Conservation (phyloP, 2,329 filamentous ascomycete species). For the Fusarium verrucosum region DNA sequence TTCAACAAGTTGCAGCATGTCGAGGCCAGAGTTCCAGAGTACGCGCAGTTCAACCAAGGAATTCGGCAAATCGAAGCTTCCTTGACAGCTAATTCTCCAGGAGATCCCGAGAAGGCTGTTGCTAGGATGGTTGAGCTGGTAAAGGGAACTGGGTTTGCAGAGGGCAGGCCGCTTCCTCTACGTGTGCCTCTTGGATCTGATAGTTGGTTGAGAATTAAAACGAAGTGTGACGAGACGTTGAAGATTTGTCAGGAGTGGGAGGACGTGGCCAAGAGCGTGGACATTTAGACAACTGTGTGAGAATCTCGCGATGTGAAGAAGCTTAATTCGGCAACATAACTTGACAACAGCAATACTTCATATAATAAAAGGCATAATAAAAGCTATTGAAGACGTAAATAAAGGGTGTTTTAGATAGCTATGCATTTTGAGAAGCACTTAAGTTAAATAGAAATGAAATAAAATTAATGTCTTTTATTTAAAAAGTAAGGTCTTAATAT, state of each 20-base stretch:
- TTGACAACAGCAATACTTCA: too few relatives aligned
- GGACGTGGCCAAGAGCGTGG: slow-evolving; percentile 58
- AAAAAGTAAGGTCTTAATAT: too few relatives aligned
- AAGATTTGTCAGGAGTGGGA: slow-evolving; percentile 61
- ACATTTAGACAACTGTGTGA: slow-evolving; percentile 32
- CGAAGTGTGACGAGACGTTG: slow-evolving; percentile 60
- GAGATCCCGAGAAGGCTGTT: slow-evolving; percentile 61
- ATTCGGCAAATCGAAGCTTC: slow-evolving; percentile 34
- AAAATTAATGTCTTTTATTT: too few relatives aligned
- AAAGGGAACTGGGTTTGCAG: slow-evolving; percentile 54
- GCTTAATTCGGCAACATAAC: too few relatives aligned
- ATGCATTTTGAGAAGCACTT: too few relatives aligned
- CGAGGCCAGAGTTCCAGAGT: slow-evolving; percentile 38
- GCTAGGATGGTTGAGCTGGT: slow-evolving; percentile 64
- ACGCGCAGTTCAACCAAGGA: slow-evolving; percentile 46
- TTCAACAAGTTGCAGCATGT: slow-evolving; percentile 50
- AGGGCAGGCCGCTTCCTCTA: slow-evolving; percentile 52
- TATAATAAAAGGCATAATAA: too few relatives aligned
- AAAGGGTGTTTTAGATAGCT: too few relatives aligned
- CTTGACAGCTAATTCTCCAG: slow-evolving; percentile 52
- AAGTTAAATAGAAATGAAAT: too few relatives aligned
- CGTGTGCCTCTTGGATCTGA: slow-evolving; percentile 63
- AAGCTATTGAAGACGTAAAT: too few relatives aligned
- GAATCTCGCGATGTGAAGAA: too few relatives aligned
- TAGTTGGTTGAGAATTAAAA: slow-evolving; percentile 58